phyloP scores from a whole-genome alignment of 1,284 basidiomycete species.

The Boletus albobrunnescens region DNA sequence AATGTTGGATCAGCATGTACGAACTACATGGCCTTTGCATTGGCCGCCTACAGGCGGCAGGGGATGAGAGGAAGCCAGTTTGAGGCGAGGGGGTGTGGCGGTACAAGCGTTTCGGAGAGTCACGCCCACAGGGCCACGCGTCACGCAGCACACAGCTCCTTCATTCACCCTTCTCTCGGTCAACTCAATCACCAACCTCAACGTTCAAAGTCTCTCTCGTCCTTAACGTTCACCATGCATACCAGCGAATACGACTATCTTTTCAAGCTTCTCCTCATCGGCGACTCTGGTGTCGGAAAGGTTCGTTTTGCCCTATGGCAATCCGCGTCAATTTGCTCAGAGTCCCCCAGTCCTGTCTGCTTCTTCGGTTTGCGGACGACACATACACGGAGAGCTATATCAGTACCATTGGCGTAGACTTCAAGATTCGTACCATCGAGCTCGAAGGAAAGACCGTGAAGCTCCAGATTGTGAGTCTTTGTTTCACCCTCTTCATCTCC shows the following conservation, averaged over 20 bases:
- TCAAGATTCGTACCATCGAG: conserved; percentile 99
- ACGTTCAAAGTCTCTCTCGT: conserved; percentile 20
- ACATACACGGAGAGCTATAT: conserved; percentile 99
- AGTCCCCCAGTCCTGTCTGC: conserved; percentile 80
- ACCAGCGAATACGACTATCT: conserved; percentile 96
- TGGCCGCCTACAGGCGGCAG: not conserved
- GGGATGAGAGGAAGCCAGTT: conserved; percentile 2
- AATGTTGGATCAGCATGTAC: not conserved
- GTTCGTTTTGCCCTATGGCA: conserved; percentile 39
- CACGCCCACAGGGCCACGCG: conserved; percentile 33
- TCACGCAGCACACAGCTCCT: conserved; percentile 39
- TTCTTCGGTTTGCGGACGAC: conserved; percentile 98
- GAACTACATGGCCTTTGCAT: not conserved
- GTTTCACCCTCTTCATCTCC: conserved; percentile 7
- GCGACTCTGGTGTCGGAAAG: conserved; percentile 97
- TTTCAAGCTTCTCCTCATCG: conserved; percentile 93
- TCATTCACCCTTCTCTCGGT: conserved; percentile 28
- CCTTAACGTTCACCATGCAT: conserved; percentile 55
- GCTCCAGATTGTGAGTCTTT: conserved; percentile 89
- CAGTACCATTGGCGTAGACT: conserved; percentile 98
- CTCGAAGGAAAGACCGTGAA: conserved; percentile 99
- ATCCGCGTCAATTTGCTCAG: conserved; percentile 14
- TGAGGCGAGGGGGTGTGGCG: conserved; percentile 19
- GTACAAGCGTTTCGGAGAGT: conserved; percentile 25
- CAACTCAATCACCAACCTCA: conserved; percentile 18